These are phyloP conservation scores for Fusarium camptoceras DNA, from an alignment of 2,329 filamentous ascomycete species.

Conservation along the genomic window DNA sequence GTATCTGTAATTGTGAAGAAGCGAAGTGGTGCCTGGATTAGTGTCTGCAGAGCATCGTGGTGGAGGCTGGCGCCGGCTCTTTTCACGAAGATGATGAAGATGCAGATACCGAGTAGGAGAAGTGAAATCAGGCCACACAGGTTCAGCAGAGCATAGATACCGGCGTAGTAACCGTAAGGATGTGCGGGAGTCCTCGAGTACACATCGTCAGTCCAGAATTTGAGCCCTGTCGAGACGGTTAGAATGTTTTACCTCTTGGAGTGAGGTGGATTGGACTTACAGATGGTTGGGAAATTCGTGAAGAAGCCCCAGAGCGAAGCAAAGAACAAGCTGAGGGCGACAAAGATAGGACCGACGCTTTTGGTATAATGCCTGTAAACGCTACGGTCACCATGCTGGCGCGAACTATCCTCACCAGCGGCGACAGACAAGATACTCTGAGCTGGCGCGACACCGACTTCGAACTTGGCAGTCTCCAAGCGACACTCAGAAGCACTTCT, in stretches of 20 bases:
- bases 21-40: conserved; percentile 53
- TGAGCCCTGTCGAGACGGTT: conserved; percentile 48
- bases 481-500: neutral
- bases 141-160: conserved; percentile 47
- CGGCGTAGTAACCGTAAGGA: conserved; percentile 46
- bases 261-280: neutral
- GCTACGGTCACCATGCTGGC: conserved; percentile 48
- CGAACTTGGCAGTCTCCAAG: neutral
- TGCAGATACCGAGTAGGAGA: conserved; percentile 22
- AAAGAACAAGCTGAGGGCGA: conserved; percentile 43
- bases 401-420: conserved; percentile 32
- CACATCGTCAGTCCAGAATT: conserved; percentile 54
- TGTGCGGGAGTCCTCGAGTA: neutral
- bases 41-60: conserved; percentile 47
- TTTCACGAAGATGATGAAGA: conserved; percentile 45
- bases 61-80: conserved; percentile 51
- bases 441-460: neutral
- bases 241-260: too few species aligned
- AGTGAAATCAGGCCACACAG: conserved; percentile 34
- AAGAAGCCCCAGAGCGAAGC: conserved; percentile 51
- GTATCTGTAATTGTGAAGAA: conserved; percentile 58
- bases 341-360: conserved; percentile 42
- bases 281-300: conserved; percentile 12
- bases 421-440: neutral
- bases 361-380: conserved; percentile 52